Evolutionary conservation across 805 yeast genomes (phyloP).

Genomic region (Yarrowia porcina): DNA sequence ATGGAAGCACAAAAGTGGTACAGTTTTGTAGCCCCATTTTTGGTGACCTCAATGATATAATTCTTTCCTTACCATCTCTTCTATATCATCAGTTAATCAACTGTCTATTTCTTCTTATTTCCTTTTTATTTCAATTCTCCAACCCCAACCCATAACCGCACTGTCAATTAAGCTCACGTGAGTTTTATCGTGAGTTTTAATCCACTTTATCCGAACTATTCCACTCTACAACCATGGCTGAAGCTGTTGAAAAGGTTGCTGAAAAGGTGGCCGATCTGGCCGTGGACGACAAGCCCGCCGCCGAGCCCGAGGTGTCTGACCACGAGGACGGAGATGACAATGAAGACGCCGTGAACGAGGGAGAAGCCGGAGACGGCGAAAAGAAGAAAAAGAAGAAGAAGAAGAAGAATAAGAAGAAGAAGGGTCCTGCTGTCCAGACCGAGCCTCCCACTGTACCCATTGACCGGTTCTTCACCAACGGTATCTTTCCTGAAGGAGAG

Average conservation of each 20-base stretch:
- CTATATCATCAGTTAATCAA: too few species aligned
- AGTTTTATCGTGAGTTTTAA: background rate
- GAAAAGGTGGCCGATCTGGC: conserved; percentile 27
- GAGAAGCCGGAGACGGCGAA: conserved; percentile 34
- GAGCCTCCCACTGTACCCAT: conserved; percentile 58
- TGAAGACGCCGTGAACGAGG: conserved; percentile 36
- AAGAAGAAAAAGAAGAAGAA: conserved; percentile 56
- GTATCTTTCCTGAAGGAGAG: conserved; percentile 80
- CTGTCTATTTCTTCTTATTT: too few species aligned
- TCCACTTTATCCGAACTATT: too few species aligned
- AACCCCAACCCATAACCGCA: background rate
- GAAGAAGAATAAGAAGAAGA: conserved; percentile 47
- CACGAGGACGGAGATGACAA: conserved; percentile 38
- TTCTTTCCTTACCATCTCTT: too few species aligned
- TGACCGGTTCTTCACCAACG: conserved; percentile 64
- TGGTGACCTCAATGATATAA: too few species aligned
- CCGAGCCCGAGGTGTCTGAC: conserved; percentile 29
- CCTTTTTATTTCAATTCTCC: too few species aligned
- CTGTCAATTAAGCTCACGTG: background rate
- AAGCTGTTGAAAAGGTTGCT: background rate
- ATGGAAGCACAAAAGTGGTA: too few species aligned
- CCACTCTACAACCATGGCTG: conserved; percentile 14
- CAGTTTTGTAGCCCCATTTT: too few species aligned
- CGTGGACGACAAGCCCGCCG: conserved; percentile 18
- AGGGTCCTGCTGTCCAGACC: conserved; percentile 48